Percentiles rank a stretch among this genome's conserved stretches.
Conservation (phyloP, 495 filamentous ascomycete species). For the Staphylotrichum longicolle region DNA sequence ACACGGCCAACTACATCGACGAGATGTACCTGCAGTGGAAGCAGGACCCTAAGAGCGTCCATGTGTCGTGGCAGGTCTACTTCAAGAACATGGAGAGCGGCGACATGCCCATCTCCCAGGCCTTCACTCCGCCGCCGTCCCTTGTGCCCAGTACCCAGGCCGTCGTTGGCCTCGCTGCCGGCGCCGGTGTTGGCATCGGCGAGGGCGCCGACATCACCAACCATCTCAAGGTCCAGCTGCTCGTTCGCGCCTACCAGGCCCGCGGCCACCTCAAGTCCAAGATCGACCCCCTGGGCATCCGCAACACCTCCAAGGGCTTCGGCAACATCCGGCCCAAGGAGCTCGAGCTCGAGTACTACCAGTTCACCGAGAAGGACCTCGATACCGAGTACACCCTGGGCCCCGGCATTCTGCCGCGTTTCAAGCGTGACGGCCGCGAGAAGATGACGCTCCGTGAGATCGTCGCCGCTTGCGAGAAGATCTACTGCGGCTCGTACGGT, state of each 20-base stretch:
- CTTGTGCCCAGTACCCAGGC: constrained; percentile 77
- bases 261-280: constrained; percentile 97
- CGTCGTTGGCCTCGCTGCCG: constrained; percentile 73
- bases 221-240: constrained; percentile 95
- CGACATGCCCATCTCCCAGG: constrained; percentile 94
- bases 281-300: constrained; percentile 93
- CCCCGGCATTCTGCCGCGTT: constrained; percentile 92
- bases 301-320: constrained; percentile 79
- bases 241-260: constrained; percentile 96
- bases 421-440: constrained; percentile 78
- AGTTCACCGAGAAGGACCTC: constrained; percentile 91
- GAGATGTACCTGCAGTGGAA: constrained; percentile 99
- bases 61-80: constrained; percentile 98
- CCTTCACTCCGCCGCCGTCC: constrained; percentile 92
- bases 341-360: constrained; percentile 86
- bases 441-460: constrained; percentile 98
- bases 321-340: constrained; percentile 88
- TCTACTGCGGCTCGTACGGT: constrained; percentile 96
- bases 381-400: constrained; percentile 90
- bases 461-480: constrained; percentile 84
- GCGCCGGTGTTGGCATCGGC: constrained; percentile 62
- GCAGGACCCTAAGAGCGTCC: constrained; percentile 85
- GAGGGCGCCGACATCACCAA: constrained; percentile 84
- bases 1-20: constrained; percentile 96
- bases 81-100: constrained; percentile 99